Conservation (phyloP, 2,329 filamentous ascomycete species). For the Nothophaeocryptopus gaeumannii region DNA sequence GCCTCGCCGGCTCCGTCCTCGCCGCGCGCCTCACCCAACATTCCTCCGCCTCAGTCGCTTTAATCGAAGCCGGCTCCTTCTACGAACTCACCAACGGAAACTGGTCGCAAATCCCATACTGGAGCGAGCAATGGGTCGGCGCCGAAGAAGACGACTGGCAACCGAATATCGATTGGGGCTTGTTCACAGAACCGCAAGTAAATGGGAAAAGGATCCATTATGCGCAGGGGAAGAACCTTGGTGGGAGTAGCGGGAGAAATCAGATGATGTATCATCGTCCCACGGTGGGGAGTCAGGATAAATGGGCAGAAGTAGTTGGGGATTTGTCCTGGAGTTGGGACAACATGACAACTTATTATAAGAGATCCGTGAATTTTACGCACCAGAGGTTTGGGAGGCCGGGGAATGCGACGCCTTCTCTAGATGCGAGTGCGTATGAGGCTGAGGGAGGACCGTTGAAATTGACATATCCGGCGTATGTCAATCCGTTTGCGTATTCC, state of each 20-base stretch:
- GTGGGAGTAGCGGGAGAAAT: slow-evolving; percentile 29
- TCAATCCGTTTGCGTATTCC: slow-evolving; percentile 31
- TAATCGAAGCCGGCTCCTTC: slow-evolving; percentile 34
- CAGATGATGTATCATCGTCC: slow-evolving; percentile 31
- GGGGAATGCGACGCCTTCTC: slow-evolving; percentile 11
- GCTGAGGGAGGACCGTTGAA: slow-evolving; percentile 31
- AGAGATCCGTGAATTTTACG: slow-evolving; percentile 31
- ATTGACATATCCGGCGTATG: slow-evolving; percentile 33
- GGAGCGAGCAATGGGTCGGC: slow-evolving; percentile 18
- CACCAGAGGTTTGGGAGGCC: slow-evolving; percentile 13
- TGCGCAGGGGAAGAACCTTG: slow-evolving; percentile 30
- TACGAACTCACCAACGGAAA: slow-evolving; percentile 34
- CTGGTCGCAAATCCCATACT: slow-evolving; percentile 29
- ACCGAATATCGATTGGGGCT: slow-evolving; percentile 31
- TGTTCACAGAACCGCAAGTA: slow-evolving; percentile 30
- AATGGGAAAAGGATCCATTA: slow-evolving; percentile 25
- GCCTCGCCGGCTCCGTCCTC: slow-evolving; percentile 28
- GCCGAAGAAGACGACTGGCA: slow-evolving; percentile 16
- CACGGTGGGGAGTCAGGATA: slow-evolving; percentile 32
- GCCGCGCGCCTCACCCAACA: slow-evolving; percentile 27
- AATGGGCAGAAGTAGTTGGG: slow-evolving; percentile 54
- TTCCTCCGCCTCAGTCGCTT: slow-evolving; percentile 24
- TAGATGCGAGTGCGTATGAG: slow-evolving; percentile 17
- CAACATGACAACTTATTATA: slow-evolving; percentile 59
- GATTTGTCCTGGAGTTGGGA: slow-evolving; percentile 57